phyloP scores from a whole-genome alignment of 2,329 filamentous ascomycete genomes.

The Gnomoniopsis sp. region DNA sequence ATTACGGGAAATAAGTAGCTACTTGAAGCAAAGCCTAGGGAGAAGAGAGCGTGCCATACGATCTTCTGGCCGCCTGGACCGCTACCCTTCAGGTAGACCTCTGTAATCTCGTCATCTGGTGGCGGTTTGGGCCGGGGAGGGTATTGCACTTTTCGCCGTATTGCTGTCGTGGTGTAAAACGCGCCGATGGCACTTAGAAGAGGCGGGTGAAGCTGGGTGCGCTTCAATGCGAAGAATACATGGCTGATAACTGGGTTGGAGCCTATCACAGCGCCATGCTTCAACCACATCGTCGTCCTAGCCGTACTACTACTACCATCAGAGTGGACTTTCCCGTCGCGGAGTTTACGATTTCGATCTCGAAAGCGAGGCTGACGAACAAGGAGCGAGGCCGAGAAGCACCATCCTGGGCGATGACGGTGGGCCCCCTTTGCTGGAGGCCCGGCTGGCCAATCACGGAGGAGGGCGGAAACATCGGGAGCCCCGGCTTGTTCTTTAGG shows the following conservation, averaged over 20 bases:
- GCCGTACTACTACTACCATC: neutral
- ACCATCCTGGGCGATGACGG: neutral
- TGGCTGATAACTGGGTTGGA: neutral
- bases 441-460: conserved; percentile 1
- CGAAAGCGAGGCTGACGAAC: neutral
- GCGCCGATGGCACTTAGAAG: neutral
- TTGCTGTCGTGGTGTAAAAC: conserved; percentile 31
- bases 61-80: conserved; percentile 97
- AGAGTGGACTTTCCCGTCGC: neutral
- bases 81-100: conserved; percentile 84
- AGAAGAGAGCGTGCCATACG: conserved; percentile 41
- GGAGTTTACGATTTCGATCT: conserved; percentile 4
- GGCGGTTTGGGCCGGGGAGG: conserved; percentile 69
- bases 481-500: neutral
- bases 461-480: neutral
- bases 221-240: neutral
- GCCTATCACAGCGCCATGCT: neutral
- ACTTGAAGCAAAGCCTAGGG: no score
- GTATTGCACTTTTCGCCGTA: conserved; percentile 43
- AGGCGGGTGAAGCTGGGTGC: neutral
- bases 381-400: neutral
- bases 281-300: conserved; percentile 10
- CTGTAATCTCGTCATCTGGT: conserved; percentile 74
- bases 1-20: no score
- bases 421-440: neutral